Base-by-base conservation (phyloP, 352 stramenopile species). In the Phytophthora pluvialis region DNA sequence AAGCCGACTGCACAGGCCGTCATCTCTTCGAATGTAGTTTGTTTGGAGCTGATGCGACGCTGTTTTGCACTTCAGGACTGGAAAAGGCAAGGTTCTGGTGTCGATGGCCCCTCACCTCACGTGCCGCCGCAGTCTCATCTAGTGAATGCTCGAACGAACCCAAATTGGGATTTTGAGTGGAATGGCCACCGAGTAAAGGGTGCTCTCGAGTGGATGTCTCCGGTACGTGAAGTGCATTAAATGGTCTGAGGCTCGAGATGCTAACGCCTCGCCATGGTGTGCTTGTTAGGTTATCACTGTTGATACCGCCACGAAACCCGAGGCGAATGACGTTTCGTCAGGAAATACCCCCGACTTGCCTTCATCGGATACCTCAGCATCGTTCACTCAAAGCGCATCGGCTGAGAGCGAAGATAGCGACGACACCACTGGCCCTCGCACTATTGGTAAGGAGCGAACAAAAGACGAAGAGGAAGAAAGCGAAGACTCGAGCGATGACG, bases 81-180 rank as follows among this genome's bases (percentile, higher is more conserved):
- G 88, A 88, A 72, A 44, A 67, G 59, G 1, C 77, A 91, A 55
- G 81, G 75, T 13, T 51, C 53, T 26, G 75, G 74, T 13, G 71
- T 83, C 26, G 74, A 93, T 39, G 52, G 48, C 21, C 80, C 82
- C 32, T 88, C 82, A n/a, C 87, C 87, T 12, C 66, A 62, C 8
- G 77, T 92, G 35, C 79, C 77, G 21, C 87, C 87, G 26, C 87
- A 95, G 69, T 93, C 85, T 7, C 87, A 95, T 61, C 60, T 92
- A 12, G 87, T 95, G 33, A 95, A 95, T 56, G 85, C 83, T 32
- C 78, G 87, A 48, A 94, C 85, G 16, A 94, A 95, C 40, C 55
- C 71, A 0, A 35, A 70, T 25, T 95, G 84, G 85, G 59, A 77
- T 13, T 72, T 75, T 51, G 70, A 81, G 25, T 93, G 73, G 77